phyloP scores from a whole-genome alignment of 306 rosid species.

The Cicer chorassanicum region DNA sequence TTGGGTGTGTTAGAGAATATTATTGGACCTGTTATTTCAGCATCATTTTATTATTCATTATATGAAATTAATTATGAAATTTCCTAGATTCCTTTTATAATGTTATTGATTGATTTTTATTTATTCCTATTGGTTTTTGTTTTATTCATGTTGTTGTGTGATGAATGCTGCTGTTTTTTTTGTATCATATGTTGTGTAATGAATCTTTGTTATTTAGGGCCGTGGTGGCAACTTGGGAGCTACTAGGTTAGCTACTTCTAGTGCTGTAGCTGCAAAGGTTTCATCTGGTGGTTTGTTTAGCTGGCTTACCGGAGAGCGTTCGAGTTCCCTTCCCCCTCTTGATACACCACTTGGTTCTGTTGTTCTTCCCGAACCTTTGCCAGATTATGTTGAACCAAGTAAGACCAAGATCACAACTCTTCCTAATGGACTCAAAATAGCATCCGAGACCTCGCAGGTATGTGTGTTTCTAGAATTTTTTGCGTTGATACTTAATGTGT shows the following conservation, averaged over 20 bases:
- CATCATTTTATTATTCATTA: slow-evolving; percentile 2
- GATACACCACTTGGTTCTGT: slow-evolving; percentile 67
- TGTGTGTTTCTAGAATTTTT: slow-evolving; percentile 40
- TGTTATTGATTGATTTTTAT: background rate
- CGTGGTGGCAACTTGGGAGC: slow-evolving; percentile 61
- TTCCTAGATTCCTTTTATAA: slow-evolving; percentile 16
- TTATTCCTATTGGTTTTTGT: background rate
- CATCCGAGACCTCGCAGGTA: slow-evolving; percentile 77
- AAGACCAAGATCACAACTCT: slow-evolving; percentile 81
- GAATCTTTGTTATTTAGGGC: slow-evolving; percentile 53
- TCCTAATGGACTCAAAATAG: slow-evolving; percentile 78
- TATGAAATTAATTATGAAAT: slow-evolving; percentile 11
- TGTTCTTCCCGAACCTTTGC: slow-evolving; percentile 65
- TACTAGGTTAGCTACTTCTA: slow-evolving; percentile 64
- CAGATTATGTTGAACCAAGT: slow-evolving; percentile 76
- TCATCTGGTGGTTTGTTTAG: slow-evolving; percentile 72
- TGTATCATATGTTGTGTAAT: slow-evolving; percentile 24
- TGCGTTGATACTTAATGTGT: background rate
- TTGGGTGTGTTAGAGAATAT: background rate
- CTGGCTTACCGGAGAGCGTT: slow-evolving; percentile 76
- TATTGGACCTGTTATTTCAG: slow-evolving; percentile 22
- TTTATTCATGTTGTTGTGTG: background rate
- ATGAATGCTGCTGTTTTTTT: background rate
- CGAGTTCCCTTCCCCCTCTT: slow-evolving; percentile 65
- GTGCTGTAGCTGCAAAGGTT: slow-evolving; percentile 61